Conservation (phyloP, 2,329 filamentous ascomycete genomes). For the Neofusicoccum parvum region DNA sequence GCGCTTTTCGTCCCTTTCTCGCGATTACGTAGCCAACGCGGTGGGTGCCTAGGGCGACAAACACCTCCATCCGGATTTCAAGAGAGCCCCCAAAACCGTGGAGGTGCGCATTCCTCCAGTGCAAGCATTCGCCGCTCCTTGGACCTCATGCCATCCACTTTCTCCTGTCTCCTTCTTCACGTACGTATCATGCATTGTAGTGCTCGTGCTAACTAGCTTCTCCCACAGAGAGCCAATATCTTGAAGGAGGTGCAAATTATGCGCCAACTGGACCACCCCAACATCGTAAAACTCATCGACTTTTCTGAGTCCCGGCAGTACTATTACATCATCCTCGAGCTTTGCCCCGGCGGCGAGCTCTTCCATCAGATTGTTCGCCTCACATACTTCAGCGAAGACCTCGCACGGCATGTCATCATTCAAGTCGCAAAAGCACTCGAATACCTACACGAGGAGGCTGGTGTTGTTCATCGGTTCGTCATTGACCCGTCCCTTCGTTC, state of each 20-base stretch:
- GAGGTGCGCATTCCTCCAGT: constrained; percentile 72
- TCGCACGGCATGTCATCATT: constrained; percentile 90
- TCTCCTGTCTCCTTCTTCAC: constrained; percentile 23
- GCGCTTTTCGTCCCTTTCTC: constrained; percentile 30
- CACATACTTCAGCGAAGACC: constrained; percentile 96
- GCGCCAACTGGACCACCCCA: constrained; percentile 93
- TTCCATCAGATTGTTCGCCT: constrained; percentile 98
- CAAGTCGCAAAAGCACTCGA: constrained; percentile 94
- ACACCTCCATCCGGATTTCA: constrained; percentile 95
- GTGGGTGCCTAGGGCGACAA: constrained; percentile 73
- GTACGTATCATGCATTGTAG: constrained; percentile 12
- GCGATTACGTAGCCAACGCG: constrained; percentile 53
- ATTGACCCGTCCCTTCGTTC: neutral
- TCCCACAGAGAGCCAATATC: constrained; percentile 83
- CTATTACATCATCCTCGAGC: constrained; percentile 95
- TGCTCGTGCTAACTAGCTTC: constrained; percentile 45
- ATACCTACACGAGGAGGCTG: constrained; percentile 91
- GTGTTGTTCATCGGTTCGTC: constrained; percentile 91
- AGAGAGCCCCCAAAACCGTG: constrained; percentile 83
- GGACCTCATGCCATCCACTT: constrained; percentile 29
- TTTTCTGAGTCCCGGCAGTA: constrained; percentile 94
- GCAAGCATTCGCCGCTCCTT: constrained; percentile 27
- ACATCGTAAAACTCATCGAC: constrained; percentile 90
- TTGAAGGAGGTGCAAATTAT: constrained; percentile 99
- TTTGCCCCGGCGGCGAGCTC: constrained; percentile 91